Base-by-base conservation (phyloP, 1,139 yeast genomes). In the Nadsonia commutata region DNA sequence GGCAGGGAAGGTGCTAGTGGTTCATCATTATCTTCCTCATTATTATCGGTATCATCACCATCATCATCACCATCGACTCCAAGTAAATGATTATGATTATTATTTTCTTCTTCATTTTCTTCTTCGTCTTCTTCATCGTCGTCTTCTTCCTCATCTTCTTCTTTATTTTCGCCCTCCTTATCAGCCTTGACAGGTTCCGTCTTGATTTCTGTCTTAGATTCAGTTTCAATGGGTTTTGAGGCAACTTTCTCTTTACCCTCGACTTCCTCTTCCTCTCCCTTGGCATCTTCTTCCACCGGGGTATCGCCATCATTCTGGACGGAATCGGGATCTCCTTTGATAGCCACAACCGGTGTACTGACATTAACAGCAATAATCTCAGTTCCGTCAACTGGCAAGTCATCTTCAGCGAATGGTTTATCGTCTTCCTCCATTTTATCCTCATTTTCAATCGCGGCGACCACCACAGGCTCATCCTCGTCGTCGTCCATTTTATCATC, bases 111-210 rank as follows among this genome's bases (percentile, higher is more conserved):
- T 17, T 47, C 50, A 5, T 43, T 43, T 21, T 48, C 48, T 16
- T 42, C 51, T 20, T 49, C 50, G 54, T 62, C 37, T 44, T 65
- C 70, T 31, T 59, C 60, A 39, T 63, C 67, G 49, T 58, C 55
- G 23, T 65, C 68, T 36, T 62, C 65, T 36, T 64, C 68, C 38
- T 45, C 45, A 18, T 31, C 43, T 13, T 31, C 41, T 20, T 42
- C 46, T 18, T 40, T 41, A 19, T 36, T 40, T n/a, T 40, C 43
- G n/a, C 42, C 48, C 18, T 46, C 49, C 8, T 31, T 40, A 31
- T 44, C 50, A 19, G 42, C 47, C 39, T 38, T 16, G 8, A 16
- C 16, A 4, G 33, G 5, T 27, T 27, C 33, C n/a, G 9, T 27
- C n/a, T 27, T 27, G 8, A 8, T 13, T 27, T 13, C 33, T 11